Base-by-base conservation (phyloP, 805 yeast species). In the Hanseniaspora thailandica region DNA sequence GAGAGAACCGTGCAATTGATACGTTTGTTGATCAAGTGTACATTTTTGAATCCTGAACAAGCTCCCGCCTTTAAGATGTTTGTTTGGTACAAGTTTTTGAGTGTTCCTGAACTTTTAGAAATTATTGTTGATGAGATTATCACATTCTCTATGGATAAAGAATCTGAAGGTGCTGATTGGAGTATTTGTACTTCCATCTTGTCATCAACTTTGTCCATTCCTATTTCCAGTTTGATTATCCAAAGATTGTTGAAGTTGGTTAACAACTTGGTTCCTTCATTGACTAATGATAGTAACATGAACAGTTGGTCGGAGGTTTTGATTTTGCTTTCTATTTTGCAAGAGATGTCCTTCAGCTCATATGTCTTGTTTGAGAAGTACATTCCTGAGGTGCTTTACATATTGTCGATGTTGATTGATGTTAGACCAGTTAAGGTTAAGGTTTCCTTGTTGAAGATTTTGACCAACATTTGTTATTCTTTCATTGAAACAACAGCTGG, bases 101-200 rank as follows among this genome's bases (percentile, higher is more conserved):
- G 75, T 2, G 88, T 84, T 52, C 80, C 80, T 43, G 70, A 78
- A 36, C 65, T 86, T 12, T 74, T 77, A 3, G 71, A 75, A 1
- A 65, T 78, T 3, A 69, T 86, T 23, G 74, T 86, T 10, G 88
- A 84, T 57, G 96, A 86, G 60, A 77, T 84, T 22, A 77, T 86
- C 5, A 76, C 81, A 2, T 82, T 81, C 57, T 82, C 88, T 1
- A 75, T 85, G 58, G 93, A 84, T 58, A 78, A 82, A 61, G 84
- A 82, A 58, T 81, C 86, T n/a, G 86, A 82, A 58, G 84, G 82
- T 4, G 75, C 77, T 36, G 80, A 75, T 46, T 84, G 86, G 86
- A 73, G 74, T 19, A 76, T 75, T 45, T 74, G 81, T 5, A 73
- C 82, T 2, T 73, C 82, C 0, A 72, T 83, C n/a, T 69, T 86